Evolutionary conservation across 495 filamentous ascomycete species (phyloP), one percentile per base, ranked within the genome.

Genomic region (Neurospora sublineolata): DNA sequence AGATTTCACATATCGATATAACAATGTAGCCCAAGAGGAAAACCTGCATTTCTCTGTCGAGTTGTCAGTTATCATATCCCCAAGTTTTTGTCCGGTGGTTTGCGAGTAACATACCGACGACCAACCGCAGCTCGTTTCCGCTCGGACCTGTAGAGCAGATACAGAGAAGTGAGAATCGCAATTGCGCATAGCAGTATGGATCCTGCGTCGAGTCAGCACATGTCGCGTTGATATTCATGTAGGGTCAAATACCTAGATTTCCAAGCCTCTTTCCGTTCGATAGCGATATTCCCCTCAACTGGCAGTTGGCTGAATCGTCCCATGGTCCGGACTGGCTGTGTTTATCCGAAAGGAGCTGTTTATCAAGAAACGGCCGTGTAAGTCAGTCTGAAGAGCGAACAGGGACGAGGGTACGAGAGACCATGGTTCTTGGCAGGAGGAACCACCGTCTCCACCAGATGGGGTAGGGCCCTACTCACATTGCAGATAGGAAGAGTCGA

Each of bases 401-500:
- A 64, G 30, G 52, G 27, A 64, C 52, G 52, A 64, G 52, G 52
- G 14, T 64, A 27, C 27, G 27, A 64, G 27, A 64, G 27, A 30
- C 8, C 52, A 64, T 16, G 52, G 52, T 64, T 64, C 52, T 27
- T 30, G 52, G 27, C 27, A 8, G 12, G 18, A 44, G 27, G 52
- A 58, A 58, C 46, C 23, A 33, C 27, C 52, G 7, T 16, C 52
- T 64, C 27, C 27, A 64, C 52, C 52, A 36, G 27, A 64, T 33
- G 52, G 52, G 52, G 52, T 42, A 71, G 46, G 58, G 73, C 73
- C 33, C 46, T 71, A 89, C 94, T 73, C 88, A 98, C 94, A 87
- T 97, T 97, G 88, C 94, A 97, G 75, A 97, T 88, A 74, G 95
- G 95, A 77, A 99, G 86, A 73, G 94, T 97, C 74, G 94, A 94